Percentiles rank a stretch among this genome's conserved stretches.
phyloP scores from a whole-genome alignment of 331 rosid species.

The Phaseolus coccineus region DNA sequence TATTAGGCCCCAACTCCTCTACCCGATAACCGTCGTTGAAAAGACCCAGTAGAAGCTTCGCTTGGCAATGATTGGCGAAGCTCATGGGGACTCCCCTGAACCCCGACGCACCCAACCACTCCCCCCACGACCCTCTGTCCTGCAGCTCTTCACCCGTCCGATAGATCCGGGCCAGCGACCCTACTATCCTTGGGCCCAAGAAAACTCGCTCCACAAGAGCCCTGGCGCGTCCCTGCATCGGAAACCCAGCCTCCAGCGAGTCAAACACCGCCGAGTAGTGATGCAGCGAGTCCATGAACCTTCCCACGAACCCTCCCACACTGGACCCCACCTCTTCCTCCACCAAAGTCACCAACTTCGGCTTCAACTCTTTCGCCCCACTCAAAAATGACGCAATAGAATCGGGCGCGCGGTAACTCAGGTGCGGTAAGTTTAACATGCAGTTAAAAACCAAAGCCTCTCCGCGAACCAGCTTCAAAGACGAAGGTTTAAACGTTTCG shows the following conservation, averaged over 20 bases:
- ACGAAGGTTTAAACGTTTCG: conserved; percentile 66
- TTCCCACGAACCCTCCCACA: conserved; percentile 56
- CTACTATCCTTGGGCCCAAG: conserved; percentile 72
- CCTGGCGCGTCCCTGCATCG: conserved; percentile 71
- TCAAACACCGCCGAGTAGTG: conserved; percentile 82
- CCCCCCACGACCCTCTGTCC: conserved; percentile 61
- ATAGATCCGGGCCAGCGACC: conserved; percentile 63
- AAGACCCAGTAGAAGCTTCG: conserved; percentile 73
- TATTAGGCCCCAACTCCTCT: conserved; percentile 61
- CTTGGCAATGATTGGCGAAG: conserved; percentile 82
- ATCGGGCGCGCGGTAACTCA: conserved; percentile 58
- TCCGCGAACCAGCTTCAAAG: conserved; percentile 69
- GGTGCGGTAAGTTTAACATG: conserved; percentile 85
- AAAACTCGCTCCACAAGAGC: conserved; percentile 81
- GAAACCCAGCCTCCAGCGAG: conserved; percentile 81
- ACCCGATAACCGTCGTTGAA: conserved; percentile 84
- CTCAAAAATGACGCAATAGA: conserved; percentile 71
- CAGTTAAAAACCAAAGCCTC: conserved; percentile 82
- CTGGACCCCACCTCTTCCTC: conserved; percentile 68
- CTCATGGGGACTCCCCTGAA: conserved; percentile 57
- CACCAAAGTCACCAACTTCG: conserved; percentile 68
- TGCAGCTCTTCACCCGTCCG: conserved; percentile 35
- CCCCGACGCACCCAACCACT: conserved; percentile 64
- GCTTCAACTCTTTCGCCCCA: conserved; percentile 62
- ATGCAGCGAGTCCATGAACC: conserved; percentile 74